Evolutionary conservation across 208 protist species (phyloP).

Genomic region (Endotrypanum monterogeii): DNA sequence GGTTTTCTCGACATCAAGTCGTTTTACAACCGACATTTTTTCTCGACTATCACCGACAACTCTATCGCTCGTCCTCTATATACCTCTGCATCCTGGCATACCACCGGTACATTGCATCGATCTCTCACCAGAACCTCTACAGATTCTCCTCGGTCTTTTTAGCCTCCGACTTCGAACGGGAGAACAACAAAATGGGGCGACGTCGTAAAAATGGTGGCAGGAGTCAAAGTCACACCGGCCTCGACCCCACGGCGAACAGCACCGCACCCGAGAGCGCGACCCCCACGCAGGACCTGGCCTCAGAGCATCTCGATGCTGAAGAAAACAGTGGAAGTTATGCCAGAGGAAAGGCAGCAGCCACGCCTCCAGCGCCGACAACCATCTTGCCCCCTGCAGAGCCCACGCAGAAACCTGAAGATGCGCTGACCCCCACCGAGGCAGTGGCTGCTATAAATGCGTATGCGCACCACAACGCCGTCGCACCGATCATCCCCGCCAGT

Average conservation of each 20-base stretch:
- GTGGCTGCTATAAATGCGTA: conserved; percentile 37
- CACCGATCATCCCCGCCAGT: neutral
- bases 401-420: neutral
- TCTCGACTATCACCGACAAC: neutral
- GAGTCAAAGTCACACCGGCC: neutral
- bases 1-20: neutral
- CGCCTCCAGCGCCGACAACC: neutral
- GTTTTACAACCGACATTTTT: too few species aligned
- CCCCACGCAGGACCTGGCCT: neutral
- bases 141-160: too few species aligned
- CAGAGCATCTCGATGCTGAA: neutral
- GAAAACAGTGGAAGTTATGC: neutral
- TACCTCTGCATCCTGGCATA: neutral
- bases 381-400: neutral
- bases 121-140: neutral
- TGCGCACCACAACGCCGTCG: conserved; percentile 19
- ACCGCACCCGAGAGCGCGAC: neutral
- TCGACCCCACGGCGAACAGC: neutral
- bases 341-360: neutral
- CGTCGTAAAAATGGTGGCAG: neutral
- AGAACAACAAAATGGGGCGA: neutral
- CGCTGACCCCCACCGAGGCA: neutral
- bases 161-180: neutral
- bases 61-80: neutral
- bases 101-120: neutral